Evolutionary conservation across 1,139 yeast species (phyloP).

Genomic region (Magnusiomyces magnusii): DNA sequence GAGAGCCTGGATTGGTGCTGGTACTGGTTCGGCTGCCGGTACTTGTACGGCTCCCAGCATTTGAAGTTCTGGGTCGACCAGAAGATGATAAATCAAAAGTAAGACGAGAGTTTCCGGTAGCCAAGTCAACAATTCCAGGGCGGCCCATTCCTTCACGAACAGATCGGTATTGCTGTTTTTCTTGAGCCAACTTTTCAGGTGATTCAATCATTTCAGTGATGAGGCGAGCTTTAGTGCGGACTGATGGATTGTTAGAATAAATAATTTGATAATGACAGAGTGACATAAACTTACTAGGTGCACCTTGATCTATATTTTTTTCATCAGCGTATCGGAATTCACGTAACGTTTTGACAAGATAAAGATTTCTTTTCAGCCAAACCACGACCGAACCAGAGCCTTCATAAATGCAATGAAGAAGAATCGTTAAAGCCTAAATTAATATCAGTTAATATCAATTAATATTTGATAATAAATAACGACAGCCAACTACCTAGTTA

Average conservation of each 20-base stretch:
- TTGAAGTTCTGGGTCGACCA: background rate
- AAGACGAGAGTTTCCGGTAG: conserved; percentile 2
- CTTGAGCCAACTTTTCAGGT: conserved; percentile 27
- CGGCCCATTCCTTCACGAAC: conserved; percentile 30
- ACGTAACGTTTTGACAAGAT: conserved; percentile 71
- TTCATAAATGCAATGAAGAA: conserved; percentile 75
- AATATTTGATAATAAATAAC: too few species aligned
- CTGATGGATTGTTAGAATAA: conserved; percentile 11
- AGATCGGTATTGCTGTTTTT: conserved; percentile 26
- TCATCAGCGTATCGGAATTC: conserved; percentile 30
- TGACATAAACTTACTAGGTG: conserved; percentile 20
- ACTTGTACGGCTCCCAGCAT: background rate
- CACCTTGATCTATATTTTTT: conserved; percentile 29
- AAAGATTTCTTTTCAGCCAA: conserved; percentile 78
- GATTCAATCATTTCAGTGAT: conserved; percentile 27
- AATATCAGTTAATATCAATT: background rate
- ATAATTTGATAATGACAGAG: background rate
- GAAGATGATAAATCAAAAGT: conserved; percentile 1
- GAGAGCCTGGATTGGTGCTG: background rate
- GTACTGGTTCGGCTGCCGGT: background rate
- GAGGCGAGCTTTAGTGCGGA: conserved; percentile 29
- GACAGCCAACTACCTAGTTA: too few species aligned
- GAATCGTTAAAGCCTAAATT: conserved; percentile 55
- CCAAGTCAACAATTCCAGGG: conserved; percentile 28
- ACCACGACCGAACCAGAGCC: conserved; percentile 83